Percentiles rank a stretch among this genome's conserved stretches.
These are phyloP conservation scores for Mycena epipterygia DNA, from an alignment of 768 basidiomycete genomes.

Conservation along the genomic window DNA sequence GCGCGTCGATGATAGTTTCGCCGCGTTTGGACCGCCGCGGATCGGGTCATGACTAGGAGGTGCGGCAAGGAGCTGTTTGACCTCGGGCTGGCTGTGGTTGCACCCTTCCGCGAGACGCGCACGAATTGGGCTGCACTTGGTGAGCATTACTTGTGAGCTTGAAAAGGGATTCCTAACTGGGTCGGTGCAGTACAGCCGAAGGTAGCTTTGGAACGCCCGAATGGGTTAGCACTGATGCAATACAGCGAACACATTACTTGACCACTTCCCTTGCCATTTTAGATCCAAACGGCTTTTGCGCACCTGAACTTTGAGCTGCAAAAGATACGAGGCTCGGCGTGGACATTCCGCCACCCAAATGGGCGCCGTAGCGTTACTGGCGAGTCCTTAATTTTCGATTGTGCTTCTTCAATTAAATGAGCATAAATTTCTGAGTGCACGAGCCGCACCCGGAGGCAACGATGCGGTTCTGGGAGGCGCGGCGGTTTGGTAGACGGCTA, in stretches of 20 bases:
- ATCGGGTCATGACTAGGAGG: not conserved
- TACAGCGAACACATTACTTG: not conserved
- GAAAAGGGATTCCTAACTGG: too few species aligned
- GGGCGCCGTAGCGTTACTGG: not conserved
- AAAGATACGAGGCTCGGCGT: conserved; percentile 20
- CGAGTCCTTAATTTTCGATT: not conserved
- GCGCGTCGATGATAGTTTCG: not conserved
- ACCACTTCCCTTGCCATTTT: not conserved
- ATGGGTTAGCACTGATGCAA: not conserved
- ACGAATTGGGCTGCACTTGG: conserved; percentile 11
- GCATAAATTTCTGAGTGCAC: not conserved
- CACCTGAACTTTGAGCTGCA: conserved; percentile 3
- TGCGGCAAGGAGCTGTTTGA: conserved; percentile 9
- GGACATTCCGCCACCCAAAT: conserved; percentile 19
- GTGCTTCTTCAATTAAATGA: too few species aligned
- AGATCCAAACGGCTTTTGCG: not conserved
- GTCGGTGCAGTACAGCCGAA: not conserved
- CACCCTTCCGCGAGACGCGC: not conserved
- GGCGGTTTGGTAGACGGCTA: conserved; percentile 12
- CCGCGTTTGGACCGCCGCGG: conserved; percentile 18
- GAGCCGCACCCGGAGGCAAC: conserved; percentile 21
- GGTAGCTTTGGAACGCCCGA: not conserved
- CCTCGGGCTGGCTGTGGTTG: not conserved
- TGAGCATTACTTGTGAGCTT: not conserved
- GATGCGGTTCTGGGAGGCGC: conserved; percentile 12